Conservation (phyloP, 2,329 filamentous ascomycete genomes). For the Scedosporium apiospermum region DNA sequence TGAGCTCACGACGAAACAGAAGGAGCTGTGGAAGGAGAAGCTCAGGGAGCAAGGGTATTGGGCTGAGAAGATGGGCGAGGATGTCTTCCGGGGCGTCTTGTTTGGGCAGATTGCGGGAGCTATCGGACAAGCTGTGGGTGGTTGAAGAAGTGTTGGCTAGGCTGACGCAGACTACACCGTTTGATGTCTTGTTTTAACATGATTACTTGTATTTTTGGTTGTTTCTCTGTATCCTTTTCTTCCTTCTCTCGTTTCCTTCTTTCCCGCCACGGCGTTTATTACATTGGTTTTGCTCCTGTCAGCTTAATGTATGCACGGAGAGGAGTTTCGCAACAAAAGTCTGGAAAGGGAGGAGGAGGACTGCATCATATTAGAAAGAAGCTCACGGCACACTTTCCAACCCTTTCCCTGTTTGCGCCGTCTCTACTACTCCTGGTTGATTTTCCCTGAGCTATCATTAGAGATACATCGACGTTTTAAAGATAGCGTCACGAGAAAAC, state of each 20-base stretch:
- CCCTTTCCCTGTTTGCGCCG: no score
- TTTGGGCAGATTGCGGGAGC: conserved; percentile 63
- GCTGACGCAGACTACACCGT: no score
- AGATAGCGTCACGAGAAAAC: no score
- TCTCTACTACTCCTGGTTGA: not conserved
- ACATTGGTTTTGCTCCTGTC: no score
- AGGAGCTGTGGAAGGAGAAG: conserved; percentile 58
- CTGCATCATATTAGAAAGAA: not conserved
- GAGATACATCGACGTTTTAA: no score
- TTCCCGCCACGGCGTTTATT: no score
- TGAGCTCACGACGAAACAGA: conserved; percentile 54
- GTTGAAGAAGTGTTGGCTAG: not conserved
- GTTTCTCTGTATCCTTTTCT: no score
- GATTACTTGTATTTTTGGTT: not conserved
- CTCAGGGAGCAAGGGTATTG: conserved; percentile 65
- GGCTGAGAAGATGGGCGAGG: conserved; percentile 70
- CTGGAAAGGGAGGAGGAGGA: no score
- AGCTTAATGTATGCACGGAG: no score
- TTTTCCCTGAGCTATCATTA: not conserved
- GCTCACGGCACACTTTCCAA: not conserved
- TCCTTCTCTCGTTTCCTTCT: no score
- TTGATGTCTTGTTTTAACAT: not conserved
- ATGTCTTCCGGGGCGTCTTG: conserved; percentile 64
- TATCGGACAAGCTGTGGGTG: conserved; percentile 43
- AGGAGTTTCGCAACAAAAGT: no score